A percentile compares a stretch with the other conserved stretches of the same genome.
These are phyloP conservation scores for Trichoderma polysporum DNA, from an alignment of 2,329 filamentous ascomycete species.

Conservation along the genomic window DNA sequence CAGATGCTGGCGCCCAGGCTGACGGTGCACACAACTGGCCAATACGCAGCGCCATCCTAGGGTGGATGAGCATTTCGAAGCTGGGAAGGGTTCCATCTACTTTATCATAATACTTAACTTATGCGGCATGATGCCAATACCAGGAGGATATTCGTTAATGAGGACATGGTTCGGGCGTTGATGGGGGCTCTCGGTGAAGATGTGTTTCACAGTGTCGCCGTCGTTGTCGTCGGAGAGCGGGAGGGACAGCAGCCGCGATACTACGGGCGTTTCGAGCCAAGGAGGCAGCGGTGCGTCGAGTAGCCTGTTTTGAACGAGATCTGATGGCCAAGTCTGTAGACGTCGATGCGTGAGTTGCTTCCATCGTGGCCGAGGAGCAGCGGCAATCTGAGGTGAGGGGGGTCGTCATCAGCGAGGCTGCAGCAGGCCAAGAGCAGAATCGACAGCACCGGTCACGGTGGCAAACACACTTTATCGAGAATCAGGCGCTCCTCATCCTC, in stretches of 20 bases:
- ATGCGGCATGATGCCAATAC: constrained; percentile 95
- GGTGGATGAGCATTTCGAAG: constrained; percentile 35
- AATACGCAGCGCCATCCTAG: constrained; percentile 79
- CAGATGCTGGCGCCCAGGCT: constrained; percentile 78
- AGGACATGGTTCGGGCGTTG: constrained; percentile 81
- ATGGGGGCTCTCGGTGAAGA: constrained; percentile 69
- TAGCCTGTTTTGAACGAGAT: constrained; percentile 75
- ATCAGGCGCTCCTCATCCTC: constrained; percentile 69
- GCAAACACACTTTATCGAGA: constrained; percentile 61
- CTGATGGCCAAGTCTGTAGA: constrained; percentile 86
- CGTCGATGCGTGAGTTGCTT: constrained; percentile 83
- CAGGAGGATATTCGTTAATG: constrained; percentile 86
- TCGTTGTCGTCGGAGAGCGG: constrained; percentile 34
- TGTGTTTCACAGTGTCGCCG: constrained; percentile 32
- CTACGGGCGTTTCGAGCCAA: constrained; percentile 72
- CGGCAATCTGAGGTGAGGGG: constrained; percentile 49
- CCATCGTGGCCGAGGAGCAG: constrained; percentile 76
- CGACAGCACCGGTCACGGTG: background rate
- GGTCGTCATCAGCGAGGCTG: constrained; percentile 13
- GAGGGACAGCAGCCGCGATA: constrained; percentile 59
- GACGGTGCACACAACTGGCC: constrained; percentile 85
- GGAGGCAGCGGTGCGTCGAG: constrained; percentile 70
- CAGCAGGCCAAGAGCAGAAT: background rate
- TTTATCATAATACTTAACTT: constrained; percentile 51
- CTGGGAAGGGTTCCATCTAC: constrained; percentile 7